phyloP scores from a whole-genome alignment of 2,329 filamentous ascomycete species.

The Didymosphaeria variabile region DNA sequence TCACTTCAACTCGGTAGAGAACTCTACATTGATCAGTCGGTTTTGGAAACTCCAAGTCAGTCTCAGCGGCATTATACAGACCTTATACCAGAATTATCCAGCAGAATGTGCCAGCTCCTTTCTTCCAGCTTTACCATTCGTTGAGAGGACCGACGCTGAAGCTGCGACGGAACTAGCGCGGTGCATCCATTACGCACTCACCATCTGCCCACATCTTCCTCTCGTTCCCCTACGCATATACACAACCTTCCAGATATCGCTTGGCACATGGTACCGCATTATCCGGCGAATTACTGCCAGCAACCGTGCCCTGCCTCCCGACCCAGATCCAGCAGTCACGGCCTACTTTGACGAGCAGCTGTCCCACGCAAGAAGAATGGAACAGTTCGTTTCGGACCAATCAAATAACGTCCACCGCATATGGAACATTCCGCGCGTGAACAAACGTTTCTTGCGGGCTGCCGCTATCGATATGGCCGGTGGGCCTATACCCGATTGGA shows the following conservation, averaged over 20 bases:
- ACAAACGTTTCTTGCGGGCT: conserved; percentile 31
- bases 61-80: conserved; percentile 37
- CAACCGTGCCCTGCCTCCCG: neutral
- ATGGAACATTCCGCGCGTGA: conserved; percentile 34
- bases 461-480: conserved; percentile 37
- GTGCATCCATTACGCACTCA: conserved; percentile 32
- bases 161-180: conserved; percentile 33
- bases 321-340: neutral
- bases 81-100: conserved; percentile 35
- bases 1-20: conserved; percentile 34
- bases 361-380: conserved; percentile 32
- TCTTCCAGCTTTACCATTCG: conserved; percentile 26
- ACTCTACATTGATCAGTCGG: conserved; percentile 33
- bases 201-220: conserved; percentile 31
- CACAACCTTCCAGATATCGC: conserved; percentile 36
- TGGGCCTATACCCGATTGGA: conserved; percentile 39
- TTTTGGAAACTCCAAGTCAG: conserved; percentile 39
- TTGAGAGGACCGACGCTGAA: conserved; percentile 29
- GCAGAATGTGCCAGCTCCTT: conserved; percentile 23
- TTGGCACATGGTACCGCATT: conserved; percentile 37
- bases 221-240: conserved; percentile 41
- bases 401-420: conserved; percentile 34
- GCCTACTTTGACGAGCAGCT: neutral
- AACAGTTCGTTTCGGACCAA: conserved; percentile 29
- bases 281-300: conserved; percentile 21